These are phyloP conservation scores for Nicotiana otophora DNA, from an alignment of 257 asterid species.

Conservation along the genomic window DNA sequence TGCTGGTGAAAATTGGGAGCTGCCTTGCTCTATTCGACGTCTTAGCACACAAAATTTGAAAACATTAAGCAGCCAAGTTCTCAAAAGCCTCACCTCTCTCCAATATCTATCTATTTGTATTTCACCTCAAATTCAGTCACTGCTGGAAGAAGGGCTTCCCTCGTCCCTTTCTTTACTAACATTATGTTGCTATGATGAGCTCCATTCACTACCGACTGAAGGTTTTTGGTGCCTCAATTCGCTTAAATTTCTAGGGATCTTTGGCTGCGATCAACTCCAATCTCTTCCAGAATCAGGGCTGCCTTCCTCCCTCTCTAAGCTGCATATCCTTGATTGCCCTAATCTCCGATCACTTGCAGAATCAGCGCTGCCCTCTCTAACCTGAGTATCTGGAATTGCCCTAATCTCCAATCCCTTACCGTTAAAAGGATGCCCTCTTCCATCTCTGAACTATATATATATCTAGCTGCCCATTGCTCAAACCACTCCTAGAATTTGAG, in stretches of 20 bases:
- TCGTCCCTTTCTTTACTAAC: too few species aligned
- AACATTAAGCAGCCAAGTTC: too few species aligned
- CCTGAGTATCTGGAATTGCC: rapidly evolving
- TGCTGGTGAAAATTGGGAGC: too few species aligned
- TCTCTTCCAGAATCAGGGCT: too few species aligned
- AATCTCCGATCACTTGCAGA: not conserved
- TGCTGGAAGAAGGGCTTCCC: too few species aligned
- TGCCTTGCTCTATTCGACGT: too few species aligned
- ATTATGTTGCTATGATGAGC: not conserved
- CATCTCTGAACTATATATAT: not conserved
- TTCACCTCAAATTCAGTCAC: too few species aligned
- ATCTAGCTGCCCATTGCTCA: not conserved
- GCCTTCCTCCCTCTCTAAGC: too few species aligned
- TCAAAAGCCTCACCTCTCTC: too few species aligned
- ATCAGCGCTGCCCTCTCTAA: not conserved
- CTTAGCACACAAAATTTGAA: too few species aligned
- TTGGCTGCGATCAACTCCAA: not conserved
- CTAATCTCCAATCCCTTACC: not conserved
- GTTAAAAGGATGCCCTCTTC: conserved; percentile 1
- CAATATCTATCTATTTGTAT: too few species aligned
- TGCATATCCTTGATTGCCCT: rapidly evolving
- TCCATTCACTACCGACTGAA: not conserved
- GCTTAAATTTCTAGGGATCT: not conserved
- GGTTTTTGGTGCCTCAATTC: conserved; percentile 2
- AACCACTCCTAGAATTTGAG: not conserved